Evolutionary conservation across 352 stramenopile genomes (phyloP).

Genomic region (Globisporangium spinosum): DNA sequence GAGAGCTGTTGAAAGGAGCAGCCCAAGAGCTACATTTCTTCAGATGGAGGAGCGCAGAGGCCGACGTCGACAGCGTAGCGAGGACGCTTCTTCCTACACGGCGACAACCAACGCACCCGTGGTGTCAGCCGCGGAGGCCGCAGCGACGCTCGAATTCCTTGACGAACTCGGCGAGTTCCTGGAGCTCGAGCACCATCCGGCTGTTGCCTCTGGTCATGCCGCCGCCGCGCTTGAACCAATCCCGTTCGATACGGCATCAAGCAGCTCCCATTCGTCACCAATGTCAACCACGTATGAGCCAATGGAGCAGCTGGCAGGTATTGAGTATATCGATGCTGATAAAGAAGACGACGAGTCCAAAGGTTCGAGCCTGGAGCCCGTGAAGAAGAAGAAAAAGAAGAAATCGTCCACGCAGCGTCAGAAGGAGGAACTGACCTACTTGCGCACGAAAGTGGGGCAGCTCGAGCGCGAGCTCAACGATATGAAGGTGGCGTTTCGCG

Average conservation of each 20-base stretch:
- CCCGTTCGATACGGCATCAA: not conserved
- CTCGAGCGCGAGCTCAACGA: constrained; percentile 33
- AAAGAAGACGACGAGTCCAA: not conserved
- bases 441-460: constrained; percentile 45
- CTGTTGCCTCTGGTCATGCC: not conserved
- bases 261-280: not conserved
- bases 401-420: constrained; percentile 50
- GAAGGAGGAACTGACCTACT: constrained; percentile 42
- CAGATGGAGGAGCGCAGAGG: not conserved
- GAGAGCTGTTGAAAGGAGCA: too few species aligned
- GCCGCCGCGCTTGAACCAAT: not conserved
- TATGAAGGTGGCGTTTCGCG: not conserved
- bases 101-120: not conserved
- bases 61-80: not conserved
- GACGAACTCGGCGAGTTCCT: constrained; percentile 3
- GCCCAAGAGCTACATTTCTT: too few species aligned
- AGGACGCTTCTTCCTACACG: not conserved
- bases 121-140: not conserved
- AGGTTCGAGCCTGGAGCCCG: not conserved
- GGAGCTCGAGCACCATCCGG: not conserved
- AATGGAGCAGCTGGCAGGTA: not conserved
- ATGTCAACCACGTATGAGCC: not conserved
- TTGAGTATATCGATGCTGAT: not conserved
- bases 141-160: constrained; percentile 2
- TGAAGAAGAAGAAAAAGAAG: constrained; percentile 13